Base-by-base conservation (phyloP, 345 rosid species). In the Hevea brasiliensis region DNA sequence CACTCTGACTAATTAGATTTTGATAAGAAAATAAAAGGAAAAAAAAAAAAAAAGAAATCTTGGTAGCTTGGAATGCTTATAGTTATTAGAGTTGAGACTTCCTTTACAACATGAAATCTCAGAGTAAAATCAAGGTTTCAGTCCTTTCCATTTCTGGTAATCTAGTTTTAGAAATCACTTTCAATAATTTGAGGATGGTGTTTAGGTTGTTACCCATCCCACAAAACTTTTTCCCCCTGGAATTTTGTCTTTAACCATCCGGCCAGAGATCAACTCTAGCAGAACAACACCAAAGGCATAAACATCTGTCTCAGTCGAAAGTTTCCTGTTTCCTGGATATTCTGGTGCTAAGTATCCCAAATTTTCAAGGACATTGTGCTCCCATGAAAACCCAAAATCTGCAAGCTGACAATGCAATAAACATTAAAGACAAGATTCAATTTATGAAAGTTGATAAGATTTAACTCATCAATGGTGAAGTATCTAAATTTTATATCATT, bases 251-350 rank as follows among this genome's bases (percentile, higher is more conserved):
- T 71, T 59, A 50, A 68, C 50, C 48, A 40, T 74, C 65, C 60
- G 61, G 27, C 84, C 86, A 0, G 83, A 76, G 37, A 81, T 76
- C 62, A 85, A 67, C 88, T 82, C 86, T 27, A 85, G 78, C 23
- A 85, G 70, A 53, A 85, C 72, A 21, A 81, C 12, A 15, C 84
- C 83, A 41, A 76, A 81, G 10, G 86, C 82, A 74, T 80, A 83
- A 15, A 80, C 81, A 72, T 85, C 84, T 63, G 83, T 74, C 40
- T 57, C 65, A 23, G 68, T 71, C 10, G 83, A 76, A 26, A 80
- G 35, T 58, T 6, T 44, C 51, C 83, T 60, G 21, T 11, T 70
- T 64, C 75, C 76, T 6, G 67, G 20, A 79, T 73, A 76, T 55
- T 82, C 85, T 71, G 87, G 85, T 48, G 85, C 79, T 21, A 35